Evolutionary conservation across 345 rosid species (phyloP).

Genomic region (Anacardium occidentale): DNA sequence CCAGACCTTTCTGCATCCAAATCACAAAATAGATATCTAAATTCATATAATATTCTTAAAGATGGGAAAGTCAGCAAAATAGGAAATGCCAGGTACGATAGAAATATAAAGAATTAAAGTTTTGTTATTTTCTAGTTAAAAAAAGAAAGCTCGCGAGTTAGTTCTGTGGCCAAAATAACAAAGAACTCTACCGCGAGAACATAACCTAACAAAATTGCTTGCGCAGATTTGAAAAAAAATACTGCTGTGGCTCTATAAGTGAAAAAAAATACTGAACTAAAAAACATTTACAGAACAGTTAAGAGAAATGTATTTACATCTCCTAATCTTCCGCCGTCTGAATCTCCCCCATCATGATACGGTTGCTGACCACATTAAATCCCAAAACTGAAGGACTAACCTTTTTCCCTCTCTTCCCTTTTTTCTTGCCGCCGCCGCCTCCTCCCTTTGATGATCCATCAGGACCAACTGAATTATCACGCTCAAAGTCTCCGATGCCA

Average conservation of each 20-base stretch:
- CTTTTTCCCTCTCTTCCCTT: conserved; percentile 89
- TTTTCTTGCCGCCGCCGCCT: conserved; percentile 77
- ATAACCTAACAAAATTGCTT: conserved; percentile 42
- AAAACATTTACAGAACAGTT: conserved; percentile 32
- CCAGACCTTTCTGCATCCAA: too few relatives aligned
- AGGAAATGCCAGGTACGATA: neutral
- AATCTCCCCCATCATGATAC: conserved; percentile 99
- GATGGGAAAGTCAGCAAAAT: too few relatives aligned
- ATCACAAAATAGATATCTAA: too few relatives aligned
- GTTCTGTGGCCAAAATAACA: neutral
- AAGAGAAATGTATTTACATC: conserved; percentile 50
- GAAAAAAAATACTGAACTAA: conserved; percentile 24
- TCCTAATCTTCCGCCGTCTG: conserved; percentile 75
- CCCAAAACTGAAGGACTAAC: conserved; percentile 75
- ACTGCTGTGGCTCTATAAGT: conserved; percentile 30
- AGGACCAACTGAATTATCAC: conserved; percentile 9
- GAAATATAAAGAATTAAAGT: neutral
- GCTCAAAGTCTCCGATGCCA: conserved; percentile 20
- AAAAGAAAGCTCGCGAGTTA: neutral
- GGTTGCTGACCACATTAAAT: conserved; percentile 93
- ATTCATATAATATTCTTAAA: too few relatives aligned
- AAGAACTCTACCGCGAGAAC: conserved; percentile 7
- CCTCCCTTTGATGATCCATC: conserved; percentile 64
- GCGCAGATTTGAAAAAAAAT: conserved; percentile 40
- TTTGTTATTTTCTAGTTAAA: neutral